Evolutionary conservation across 495 filamentous ascomycete species (phyloP).

Genomic region (Aspergillus haitiensis): DNA sequence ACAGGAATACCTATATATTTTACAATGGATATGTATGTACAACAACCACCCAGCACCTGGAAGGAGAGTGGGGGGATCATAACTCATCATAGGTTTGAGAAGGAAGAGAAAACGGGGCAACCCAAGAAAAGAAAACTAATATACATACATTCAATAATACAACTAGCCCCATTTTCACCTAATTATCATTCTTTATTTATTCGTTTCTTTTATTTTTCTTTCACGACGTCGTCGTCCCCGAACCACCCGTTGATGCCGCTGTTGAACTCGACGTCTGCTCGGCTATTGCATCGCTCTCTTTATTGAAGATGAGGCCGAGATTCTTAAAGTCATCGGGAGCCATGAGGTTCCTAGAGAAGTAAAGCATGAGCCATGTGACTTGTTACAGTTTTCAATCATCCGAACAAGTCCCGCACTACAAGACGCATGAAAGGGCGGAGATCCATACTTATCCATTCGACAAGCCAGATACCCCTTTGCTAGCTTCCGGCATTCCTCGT

Average conservation of each 20-base stretch:
- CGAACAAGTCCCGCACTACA: background rate
- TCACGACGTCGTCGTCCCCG: background rate
- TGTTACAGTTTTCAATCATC: background rate
- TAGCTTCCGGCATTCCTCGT: slow-evolving; percentile 76
- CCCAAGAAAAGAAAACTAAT: background rate
- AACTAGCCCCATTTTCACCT: background rate
- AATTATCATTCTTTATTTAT: background rate
- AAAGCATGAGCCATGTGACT: slow-evolving; percentile 10
- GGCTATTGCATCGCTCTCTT: slow-evolving; percentile 24
- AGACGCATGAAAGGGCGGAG: background rate
- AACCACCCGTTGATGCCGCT: background rate
- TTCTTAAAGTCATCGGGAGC: slow-evolving; percentile 91
- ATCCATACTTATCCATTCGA: slow-evolving; percentile 87
- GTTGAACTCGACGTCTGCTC: slow-evolving; percentile 14
- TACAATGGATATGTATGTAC: background rate
- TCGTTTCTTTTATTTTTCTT: background rate
- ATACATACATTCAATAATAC: background rate
- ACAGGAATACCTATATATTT: no score
- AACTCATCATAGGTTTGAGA: slow-evolving; percentile 1
- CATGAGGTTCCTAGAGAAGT: slow-evolving; percentile 77
- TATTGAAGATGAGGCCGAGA: slow-evolving; percentile 71
- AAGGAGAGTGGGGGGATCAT: background rate
- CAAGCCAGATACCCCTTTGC: slow-evolving; percentile 87
- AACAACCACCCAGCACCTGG: background rate
- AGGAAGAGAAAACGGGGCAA: no score